Conservation (phyloP, 2,329 filamentous ascomycete genomes). For the Botrytis hyacinthi region DNA sequence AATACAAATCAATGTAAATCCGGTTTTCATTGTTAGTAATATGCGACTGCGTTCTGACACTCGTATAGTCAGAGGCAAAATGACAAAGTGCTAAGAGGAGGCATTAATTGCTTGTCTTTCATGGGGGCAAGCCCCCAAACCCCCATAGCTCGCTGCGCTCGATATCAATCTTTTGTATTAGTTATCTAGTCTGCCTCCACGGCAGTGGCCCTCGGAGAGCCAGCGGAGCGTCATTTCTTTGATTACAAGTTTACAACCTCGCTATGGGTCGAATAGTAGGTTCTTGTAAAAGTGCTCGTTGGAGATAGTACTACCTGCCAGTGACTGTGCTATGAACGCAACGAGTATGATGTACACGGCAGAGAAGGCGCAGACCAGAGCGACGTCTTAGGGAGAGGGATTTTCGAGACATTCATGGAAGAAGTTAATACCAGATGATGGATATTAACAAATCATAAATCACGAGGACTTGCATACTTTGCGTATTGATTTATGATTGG, state of each 20-base stretch:
- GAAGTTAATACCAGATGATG: neutral
- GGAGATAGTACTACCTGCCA: neutral
- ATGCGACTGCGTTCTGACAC: neutral
- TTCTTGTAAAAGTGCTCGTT: neutral
- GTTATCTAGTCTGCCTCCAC: neutral
- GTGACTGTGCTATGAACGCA: neutral
- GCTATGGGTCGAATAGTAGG: neutral
- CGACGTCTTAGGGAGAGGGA: neutral
- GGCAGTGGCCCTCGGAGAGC: neutral
- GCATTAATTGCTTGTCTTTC: neutral
- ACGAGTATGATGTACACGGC: neutral
- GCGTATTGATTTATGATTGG: neutral
- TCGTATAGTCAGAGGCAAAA: neutral
- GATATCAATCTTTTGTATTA: neutral
- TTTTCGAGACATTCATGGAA: neutral
- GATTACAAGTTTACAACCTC: neutral
- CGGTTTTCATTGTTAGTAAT: neutral
- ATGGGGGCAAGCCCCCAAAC: neutral
- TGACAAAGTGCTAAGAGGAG: neutral
- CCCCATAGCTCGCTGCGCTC: conserved; percentile 1
- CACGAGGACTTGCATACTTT: conserved; percentile 5
- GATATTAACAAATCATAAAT: neutral
- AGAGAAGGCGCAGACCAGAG: neutral
- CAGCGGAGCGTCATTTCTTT: neutral
- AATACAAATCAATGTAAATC: neutral